Conservation (phyloP, 306 rosid species). For the Casuarina cunninghamiana region DNA sequence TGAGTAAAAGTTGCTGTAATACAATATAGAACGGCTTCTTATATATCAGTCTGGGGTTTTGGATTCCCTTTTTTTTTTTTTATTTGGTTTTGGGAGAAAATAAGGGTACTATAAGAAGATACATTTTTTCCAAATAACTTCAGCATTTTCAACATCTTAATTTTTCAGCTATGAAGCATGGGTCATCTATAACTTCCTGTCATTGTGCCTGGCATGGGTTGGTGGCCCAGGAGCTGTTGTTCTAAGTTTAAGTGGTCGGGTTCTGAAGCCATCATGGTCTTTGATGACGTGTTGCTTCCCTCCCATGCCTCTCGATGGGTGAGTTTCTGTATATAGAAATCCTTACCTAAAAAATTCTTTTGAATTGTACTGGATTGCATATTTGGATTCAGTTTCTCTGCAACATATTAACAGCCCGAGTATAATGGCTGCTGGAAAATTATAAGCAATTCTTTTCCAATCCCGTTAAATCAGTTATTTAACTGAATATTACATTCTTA, state of each 20-base stretch:
- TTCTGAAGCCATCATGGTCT: constrained; percentile 79
- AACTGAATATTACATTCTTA: constrained; percentile 15
- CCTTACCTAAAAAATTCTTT: neutral
- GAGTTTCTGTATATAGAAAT: constrained; percentile 34
- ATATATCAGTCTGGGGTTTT: neutral
- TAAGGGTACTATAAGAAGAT: neutral
- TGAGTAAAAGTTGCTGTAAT: neutral
- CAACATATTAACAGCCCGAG: neutral
- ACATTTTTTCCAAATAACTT: neutral
- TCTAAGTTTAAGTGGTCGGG: constrained; percentile 82
- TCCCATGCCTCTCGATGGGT: constrained; percentile 95
- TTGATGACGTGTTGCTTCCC: constrained; percentile 93
- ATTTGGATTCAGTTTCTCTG: neutral
- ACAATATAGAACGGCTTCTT: neutral
- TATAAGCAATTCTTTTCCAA: constrained; percentile 9
- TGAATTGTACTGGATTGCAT: neutral
- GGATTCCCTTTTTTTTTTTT: no score
- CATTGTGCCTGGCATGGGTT: constrained; percentile 96
- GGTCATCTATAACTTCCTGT: constrained; percentile 91
- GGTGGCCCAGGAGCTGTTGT: constrained; percentile 99
- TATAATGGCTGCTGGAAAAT: neutral
- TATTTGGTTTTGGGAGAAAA: neutral
- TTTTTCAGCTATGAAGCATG: constrained; percentile 92
- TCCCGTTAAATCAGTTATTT: constrained; percentile 15
- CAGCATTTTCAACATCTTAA: constrained; percentile 13